Evolutionary conservation across 2,329 filamentous ascomycete genomes (phyloP).

Genomic region (Cercospora sojina): DNA sequence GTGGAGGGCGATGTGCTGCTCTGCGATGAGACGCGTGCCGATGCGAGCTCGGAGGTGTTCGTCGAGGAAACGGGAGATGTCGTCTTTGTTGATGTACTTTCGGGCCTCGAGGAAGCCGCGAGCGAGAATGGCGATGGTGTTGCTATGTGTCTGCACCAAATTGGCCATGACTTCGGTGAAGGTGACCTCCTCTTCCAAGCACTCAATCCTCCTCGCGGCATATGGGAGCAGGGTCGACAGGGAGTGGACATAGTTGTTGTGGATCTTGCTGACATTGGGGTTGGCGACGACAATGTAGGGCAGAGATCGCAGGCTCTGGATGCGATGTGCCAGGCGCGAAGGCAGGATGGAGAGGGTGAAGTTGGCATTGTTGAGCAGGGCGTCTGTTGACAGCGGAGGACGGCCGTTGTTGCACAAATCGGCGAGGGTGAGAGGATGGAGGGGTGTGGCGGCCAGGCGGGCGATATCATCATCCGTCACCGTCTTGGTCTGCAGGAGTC

Average conservation of each 20-base stretch:
- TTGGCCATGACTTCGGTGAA: constrained; percentile 94
- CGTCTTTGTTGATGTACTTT: constrained; percentile 76
- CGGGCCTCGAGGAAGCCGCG: constrained; percentile 90
- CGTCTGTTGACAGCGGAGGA: constrained; percentile 76
- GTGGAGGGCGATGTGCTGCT: constrained; percentile 94
- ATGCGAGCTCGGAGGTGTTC: constrained; percentile 92
- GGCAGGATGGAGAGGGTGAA: constrained; percentile 92
- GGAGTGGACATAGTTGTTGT: constrained; percentile 93
- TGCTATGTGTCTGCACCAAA: constrained; percentile 89
- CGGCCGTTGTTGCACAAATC: constrained; percentile 88
- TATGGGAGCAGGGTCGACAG: constrained; percentile 88
- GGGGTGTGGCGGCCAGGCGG: constrained; percentile 70
- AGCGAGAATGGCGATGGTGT: constrained; percentile 91
- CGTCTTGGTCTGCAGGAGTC: constrained; percentile 41
- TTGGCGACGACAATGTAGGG: constrained; percentile 99
- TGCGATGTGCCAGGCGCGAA: constrained; percentile 87
- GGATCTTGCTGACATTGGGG: constrained; percentile 88
- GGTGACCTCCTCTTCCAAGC: constrained; percentile 78
- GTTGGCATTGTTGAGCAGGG: constrained; percentile 86
- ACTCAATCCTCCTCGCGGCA: constrained; percentile 68
- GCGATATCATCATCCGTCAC: constrained; percentile 72
- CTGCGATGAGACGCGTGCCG: constrained; percentile 87
- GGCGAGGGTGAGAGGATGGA: constrained; percentile 78
- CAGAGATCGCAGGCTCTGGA: constrained; percentile 87
- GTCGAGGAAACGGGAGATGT: constrained; percentile 91